Evolutionary conservation across 768 basidiomycete genomes (phyloP), one percentile per base, ranked within the genome.

Genomic region (Boletus subcaerulescens): DNA sequence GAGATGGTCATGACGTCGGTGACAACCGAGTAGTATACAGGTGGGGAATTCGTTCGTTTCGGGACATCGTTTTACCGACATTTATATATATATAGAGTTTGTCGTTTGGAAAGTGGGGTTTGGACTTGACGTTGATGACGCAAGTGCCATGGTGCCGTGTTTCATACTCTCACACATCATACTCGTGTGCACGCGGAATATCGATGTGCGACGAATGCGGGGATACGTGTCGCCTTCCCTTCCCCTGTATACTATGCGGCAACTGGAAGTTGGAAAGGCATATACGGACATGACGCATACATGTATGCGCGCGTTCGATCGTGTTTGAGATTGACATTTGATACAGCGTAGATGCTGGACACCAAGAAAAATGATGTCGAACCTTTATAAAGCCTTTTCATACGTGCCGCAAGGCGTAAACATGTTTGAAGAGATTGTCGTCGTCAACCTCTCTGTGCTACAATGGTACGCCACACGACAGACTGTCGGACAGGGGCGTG

Each of bases 401-500:
- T 20, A 31, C 18, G 36, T 17, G 4, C 5, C 24, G 51, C n/a
- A 39, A 26, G 13, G 31, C 9, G 6, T 14, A 24, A 32, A 50
- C 52, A 2, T n/a, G 39, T 33, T 22, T 22, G 18, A 48, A 18
- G 18, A 15, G n/a, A 38, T 17, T 14, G 4, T 26, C 15, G 40
- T 2, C 14, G 33, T 58, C 33, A 62, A 55, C 52, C 42, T 43
- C 26, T 7, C 15, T n/a, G 53, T 56, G 12, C 29, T 47, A 46
- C 42, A 52, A 58, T 29, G 1, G 45, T 31, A 53, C 50, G 64
- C 59, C 24, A 51, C 61, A 24, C 32, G 29, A 36, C 59, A 56
- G 33, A 56, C 50, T 40, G 41, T 56, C 22, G 17, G 26, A 12
- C 33, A 32, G 31, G 32, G 24, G 22, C 24, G 7, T n/a, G 15